Conservation (phyloP, 2,329 filamentous ascomycete genomes). For the Botrytis aclada region DNA sequence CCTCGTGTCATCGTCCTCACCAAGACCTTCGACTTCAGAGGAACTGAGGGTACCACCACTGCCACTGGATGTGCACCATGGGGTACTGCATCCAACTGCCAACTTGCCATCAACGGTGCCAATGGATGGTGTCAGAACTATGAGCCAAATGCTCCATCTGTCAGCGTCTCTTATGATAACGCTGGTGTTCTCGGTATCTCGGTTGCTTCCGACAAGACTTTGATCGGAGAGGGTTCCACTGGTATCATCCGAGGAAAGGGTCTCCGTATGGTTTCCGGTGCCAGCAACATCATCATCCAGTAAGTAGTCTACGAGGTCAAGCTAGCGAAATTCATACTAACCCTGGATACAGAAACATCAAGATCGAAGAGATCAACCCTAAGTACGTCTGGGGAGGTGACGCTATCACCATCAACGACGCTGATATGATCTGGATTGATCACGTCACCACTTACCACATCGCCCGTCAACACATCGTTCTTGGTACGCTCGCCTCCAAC, state of each 20-base stretch:
- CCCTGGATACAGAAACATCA: conserved; percentile 26
- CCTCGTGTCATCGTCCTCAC: conserved; percentile 52
- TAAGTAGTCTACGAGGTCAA: neutral
- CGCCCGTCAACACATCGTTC: conserved; percentile 45
- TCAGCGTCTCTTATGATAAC: conserved; percentile 28
- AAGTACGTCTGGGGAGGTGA: conserved; percentile 42
- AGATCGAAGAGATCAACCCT: conserved; percentile 38
- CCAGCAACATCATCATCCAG: conserved; percentile 31
- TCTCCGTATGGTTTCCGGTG: conserved; percentile 33
- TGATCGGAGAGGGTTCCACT: conserved; percentile 32
- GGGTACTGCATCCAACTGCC: conserved; percentile 40
- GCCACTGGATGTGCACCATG: conserved; percentile 30
- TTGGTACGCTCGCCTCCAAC: conserved; percentile 37
- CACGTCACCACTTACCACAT: conserved; percentile 39
- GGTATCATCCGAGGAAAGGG: conserved; percentile 36
- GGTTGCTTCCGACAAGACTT: conserved; percentile 33
- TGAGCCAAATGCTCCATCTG: conserved; percentile 5
- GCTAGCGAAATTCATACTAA: neutral
- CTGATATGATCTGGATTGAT: conserved; percentile 41
- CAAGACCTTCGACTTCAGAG: conserved; percentile 51
- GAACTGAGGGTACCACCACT: conserved; percentile 44
- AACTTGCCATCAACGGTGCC: conserved; percentile 52
- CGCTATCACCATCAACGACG: conserved; percentile 38
- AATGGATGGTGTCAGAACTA: neutral
- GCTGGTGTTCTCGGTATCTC: conserved; percentile 32